phyloP scores from a whole-genome alignment of 2,329 filamentous ascomycete species.

The Ascochyta rabiei region DNA sequence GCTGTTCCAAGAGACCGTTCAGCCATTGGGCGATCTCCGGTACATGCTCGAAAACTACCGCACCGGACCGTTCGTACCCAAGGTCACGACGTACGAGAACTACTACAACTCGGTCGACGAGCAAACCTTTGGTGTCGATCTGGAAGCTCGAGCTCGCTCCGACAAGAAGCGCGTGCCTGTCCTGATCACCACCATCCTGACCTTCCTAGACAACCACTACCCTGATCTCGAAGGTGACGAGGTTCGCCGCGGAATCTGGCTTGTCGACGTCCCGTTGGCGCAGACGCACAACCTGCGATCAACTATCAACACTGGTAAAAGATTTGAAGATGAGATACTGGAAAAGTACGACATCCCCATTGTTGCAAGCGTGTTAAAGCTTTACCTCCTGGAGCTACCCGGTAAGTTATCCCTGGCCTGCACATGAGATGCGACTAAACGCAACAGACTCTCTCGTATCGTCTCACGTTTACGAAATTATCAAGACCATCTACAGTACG shows the following conservation, averaged over 20 bases:
- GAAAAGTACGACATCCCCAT: slow-evolving; percentile 92
- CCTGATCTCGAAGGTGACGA: slow-evolving; percentile 97
- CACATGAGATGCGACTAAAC: slow-evolving; percentile 25
- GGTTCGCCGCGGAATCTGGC: slow-evolving; percentile 88
- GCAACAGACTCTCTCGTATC: slow-evolving; percentile 89
- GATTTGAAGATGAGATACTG: slow-evolving; percentile 75
- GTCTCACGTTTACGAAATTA: slow-evolving; percentile 97
- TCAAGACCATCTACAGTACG: slow-evolving; percentile 94
- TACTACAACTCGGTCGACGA: slow-evolving; percentile 99
- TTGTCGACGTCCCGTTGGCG: slow-evolving; percentile 85
- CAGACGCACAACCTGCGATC: slow-evolving; percentile 84
- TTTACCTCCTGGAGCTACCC: slow-evolving; percentile 93
- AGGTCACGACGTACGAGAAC: slow-evolving; percentile 93
- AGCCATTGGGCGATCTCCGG: slow-evolving; percentile 84
- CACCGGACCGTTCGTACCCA: slow-evolving; percentile 89
- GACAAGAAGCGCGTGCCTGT: slow-evolving; percentile 95
- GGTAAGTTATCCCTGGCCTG: slow-evolving; percentile 60
- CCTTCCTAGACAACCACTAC: slow-evolving; percentile 95
- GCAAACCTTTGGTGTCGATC: slow-evolving; percentile 95
- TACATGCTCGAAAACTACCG: slow-evolving; percentile 97
- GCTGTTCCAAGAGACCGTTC: slow-evolving; percentile 98
- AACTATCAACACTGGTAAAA: slow-evolving; percentile 85
- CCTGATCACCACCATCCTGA: slow-evolving; percentile 89
- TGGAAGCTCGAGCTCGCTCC: slow-evolving; percentile 91
- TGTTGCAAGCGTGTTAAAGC: slow-evolving; percentile 87